phyloP scores from a whole-genome alignment of 1,284 basidiomycete species.

The Fomitiporia mediterranea region DNA sequence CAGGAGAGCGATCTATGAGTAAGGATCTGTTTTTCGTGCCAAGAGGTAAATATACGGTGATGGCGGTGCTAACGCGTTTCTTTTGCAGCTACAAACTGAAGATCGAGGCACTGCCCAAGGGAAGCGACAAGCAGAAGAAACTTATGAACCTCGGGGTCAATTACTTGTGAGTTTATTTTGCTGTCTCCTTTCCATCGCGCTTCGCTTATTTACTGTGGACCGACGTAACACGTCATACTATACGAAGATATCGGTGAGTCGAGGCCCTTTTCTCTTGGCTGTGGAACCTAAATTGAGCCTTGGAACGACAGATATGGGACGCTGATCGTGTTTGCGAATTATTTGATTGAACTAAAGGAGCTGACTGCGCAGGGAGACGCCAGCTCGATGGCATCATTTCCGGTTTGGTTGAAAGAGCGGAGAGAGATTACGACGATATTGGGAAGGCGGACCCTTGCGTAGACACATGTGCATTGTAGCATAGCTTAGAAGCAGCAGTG shows the following conservation, averaged over 20 bases:
- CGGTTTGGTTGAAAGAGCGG: constrained; percentile 77
- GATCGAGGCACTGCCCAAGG: constrained; percentile 76
- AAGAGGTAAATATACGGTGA: neutral
- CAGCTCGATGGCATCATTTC: constrained; percentile 52
- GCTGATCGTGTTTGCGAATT: constrained; percentile 93
- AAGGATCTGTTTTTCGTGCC: neutral
- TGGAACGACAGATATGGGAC: constrained; percentile 83
- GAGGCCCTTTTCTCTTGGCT: neutral
- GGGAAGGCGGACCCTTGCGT: constrained; percentile 61
- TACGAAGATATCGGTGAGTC: constrained; percentile 12
- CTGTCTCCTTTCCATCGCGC: neutral
- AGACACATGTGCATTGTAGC: neutral
- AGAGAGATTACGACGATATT: constrained; percentile 82
- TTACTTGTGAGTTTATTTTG: constrained; percentile 64
- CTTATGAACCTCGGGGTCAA: constrained; percentile 75
- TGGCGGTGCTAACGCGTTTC: neutral
- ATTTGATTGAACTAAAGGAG: constrained; percentile 78
- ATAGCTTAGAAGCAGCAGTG: neutral
- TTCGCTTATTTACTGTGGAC: neutral
- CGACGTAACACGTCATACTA: neutral
- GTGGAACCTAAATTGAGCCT: neutral
- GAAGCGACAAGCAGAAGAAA: constrained; percentile 71
- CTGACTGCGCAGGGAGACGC: constrained; percentile 33
- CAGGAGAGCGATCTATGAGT: constrained; percentile 91
- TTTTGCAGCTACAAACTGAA: constrained; percentile 81